Evolutionary conservation across 192 early-diverging fungal species (phyloP), one percentile per base, ranked within the genome.

Genomic region (Haplosporangium gracile): DNA sequence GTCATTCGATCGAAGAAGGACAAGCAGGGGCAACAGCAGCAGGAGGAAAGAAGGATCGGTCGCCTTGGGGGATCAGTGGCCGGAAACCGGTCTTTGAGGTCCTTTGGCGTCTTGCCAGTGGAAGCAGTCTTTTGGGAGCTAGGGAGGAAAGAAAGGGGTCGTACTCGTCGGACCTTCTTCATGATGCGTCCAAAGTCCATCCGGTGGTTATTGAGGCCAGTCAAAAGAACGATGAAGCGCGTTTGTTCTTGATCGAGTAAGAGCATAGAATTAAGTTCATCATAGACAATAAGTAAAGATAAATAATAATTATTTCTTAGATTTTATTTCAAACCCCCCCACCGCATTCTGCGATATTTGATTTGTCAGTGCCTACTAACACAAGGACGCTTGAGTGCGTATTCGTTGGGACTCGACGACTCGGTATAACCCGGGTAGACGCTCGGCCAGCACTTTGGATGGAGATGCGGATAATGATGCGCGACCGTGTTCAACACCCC

Each of bases 61-160:
- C 84, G 5, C 84, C 84, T 3, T 86, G 84, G 84, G 79, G 84
- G n/a, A 68, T 86, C 38, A 81, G 79, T 40, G 76, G 84, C 11
- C 75, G 79, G 22, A 86, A 86, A 36, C 75, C 79, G 4, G 72
- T 86, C 42, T 86, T 86, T 78, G 84, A 86, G 65, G 75, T 86
- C 6, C 72, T 86, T 11, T 86, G 76, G 57, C 68, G 53, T 5
- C 36, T 86, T 42, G 79, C 79, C 5, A 74, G 84, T 29, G 84
- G 84, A 34, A 72, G 77, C 16, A 76, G 53, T 51, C 15, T 86
- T 10, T 29, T 70, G 5, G 60, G 39, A 22, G 34, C 34, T 20
- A 8, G n/a, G 20, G 65, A 38, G 26, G 26, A 55, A 40, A 2
- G 36, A 36, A 40, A n/a, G 16, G 20, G 16, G 6, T 1, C 4